A percentile compares a stretch with the other conserved stretches of the same genome.
Conservation (phyloP, 306 rosid species). For the Lupinus albus region DNA sequence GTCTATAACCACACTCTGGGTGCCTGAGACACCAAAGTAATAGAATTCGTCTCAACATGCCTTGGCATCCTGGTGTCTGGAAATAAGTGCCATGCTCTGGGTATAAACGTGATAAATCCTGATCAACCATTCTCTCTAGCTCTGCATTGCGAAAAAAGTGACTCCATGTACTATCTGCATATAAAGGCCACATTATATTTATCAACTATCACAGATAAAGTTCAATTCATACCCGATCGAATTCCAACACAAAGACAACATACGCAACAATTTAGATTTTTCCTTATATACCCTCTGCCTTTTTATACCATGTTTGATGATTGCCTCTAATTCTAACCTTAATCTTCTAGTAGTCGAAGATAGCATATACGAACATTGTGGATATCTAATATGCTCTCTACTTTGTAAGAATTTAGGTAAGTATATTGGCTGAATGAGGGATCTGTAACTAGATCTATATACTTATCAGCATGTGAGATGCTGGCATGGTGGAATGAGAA, state of each 20-base stretch:
- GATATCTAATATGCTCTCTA: conserved; percentile 22
- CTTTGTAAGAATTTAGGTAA: conserved; percentile 4
- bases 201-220: conserved; percentile 32
- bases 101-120: conserved; percentile 90
- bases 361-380: neutral
- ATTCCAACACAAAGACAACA: conserved; percentile 21
- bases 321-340: conserved; percentile 2
- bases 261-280: neutral
- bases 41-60: conserved; percentile 89
- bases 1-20: conserved; percentile 86
- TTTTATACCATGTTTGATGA: neutral
- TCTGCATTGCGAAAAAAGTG: conserved; percentile 94
- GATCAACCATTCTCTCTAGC: conserved; percentile 97
- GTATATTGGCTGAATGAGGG: conserved; percentile 15
- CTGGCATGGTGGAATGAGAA: conserved; percentile 24
- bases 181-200: conserved; percentile 35
- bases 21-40: conserved; percentile 96
- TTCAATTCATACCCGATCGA: neutral
- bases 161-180: conserved; percentile 96
- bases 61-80: conserved; percentile 93
- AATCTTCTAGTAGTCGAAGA: conserved; percentile 27
- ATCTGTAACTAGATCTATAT: conserved; percentile 19
- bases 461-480: neutral
- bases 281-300: neutral
- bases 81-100: conserved; percentile 95